phyloP scores from a whole-genome alignment of 768 basidiomycete species.

The Lactarius hatsudake region DNA sequence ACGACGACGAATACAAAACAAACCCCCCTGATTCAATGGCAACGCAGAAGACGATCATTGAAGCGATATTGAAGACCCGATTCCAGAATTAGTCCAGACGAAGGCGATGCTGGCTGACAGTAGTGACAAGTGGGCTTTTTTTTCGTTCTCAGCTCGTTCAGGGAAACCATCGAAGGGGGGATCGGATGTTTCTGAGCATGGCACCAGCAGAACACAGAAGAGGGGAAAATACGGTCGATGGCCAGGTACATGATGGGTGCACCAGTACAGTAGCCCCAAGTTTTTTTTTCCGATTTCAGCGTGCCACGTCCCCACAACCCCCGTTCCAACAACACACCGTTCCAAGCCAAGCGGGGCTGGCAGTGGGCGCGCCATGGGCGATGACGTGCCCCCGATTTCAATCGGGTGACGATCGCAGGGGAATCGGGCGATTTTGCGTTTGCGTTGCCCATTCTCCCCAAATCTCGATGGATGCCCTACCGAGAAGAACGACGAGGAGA shows the following conservation, averaged over 20 bases:
- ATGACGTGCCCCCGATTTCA: conserved; percentile 11
- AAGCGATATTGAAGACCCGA: not conserved
- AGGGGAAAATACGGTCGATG: not conserved
- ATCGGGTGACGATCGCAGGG: conserved; percentile 27
- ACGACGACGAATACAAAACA: not conserved
- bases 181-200: not conserved
- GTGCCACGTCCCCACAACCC: not conserved
- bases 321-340: not conserved
- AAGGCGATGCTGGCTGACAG: not conserved
- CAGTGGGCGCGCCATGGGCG: not conserved
- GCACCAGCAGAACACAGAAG: not conserved
- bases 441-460: not conserved
- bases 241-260: not conserved
- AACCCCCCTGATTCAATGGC: not conserved
- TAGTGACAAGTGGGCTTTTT: not conserved
- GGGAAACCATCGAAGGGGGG: not conserved
- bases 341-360: not conserved
- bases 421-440: conserved; percentile 27
- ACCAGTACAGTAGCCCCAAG: not conserved
- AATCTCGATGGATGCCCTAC: conserved; percentile 21
- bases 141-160: not conserved
- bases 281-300: not conserved
- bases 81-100: not conserved
- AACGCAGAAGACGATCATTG: not conserved
- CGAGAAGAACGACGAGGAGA: conserved; percentile 3